Percentiles rank a stretch among this genome's conserved stretches.
Evolutionary conservation across 2,329 filamentous ascomycete genomes (phyloP).

Genomic region (Xylaria sp.): DNA sequence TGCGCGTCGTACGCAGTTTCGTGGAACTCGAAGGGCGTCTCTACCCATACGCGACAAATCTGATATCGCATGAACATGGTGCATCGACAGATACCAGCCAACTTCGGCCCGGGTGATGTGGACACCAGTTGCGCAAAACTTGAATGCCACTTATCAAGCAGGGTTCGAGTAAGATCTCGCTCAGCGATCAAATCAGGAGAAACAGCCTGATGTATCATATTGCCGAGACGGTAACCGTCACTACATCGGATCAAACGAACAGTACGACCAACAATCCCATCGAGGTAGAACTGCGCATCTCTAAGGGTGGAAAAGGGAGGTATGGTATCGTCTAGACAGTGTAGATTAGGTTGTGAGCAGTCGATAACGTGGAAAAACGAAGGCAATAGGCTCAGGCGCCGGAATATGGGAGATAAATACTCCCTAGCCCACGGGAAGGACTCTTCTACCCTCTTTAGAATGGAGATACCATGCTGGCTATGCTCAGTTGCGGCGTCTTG

Average conservation of each 20-base stretch:
- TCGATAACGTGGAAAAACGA: slow-evolving; percentile 51
- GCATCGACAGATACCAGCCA: slow-evolving; percentile 18
- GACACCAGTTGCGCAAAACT: slow-evolving; percentile 42
- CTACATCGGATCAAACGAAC: slow-evolving; percentile 47
- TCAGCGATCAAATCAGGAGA: slow-evolving; percentile 39
- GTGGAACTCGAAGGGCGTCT: slow-evolving; percentile 43
- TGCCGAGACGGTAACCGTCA: slow-evolving; percentile 45
- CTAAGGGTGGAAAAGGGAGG: slow-evolving; percentile 40
- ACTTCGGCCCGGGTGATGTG: neutral
- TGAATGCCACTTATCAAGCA: slow-evolving; percentile 47
- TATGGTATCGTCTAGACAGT: slow-evolving; percentile 41
- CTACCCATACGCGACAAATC: slow-evolving; percentile 50
- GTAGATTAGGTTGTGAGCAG: slow-evolving; percentile 37
- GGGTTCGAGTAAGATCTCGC: slow-evolving; percentile 37
- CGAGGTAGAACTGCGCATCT: slow-evolving; percentile 49
- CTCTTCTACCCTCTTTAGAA: slow-evolving; percentile 48
- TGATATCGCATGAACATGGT: slow-evolving; percentile 48
- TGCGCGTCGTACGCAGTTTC: slow-evolving; percentile 52
- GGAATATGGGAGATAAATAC: slow-evolving; percentile 52
- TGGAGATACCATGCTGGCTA: slow-evolving; percentile 52
- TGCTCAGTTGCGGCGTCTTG: slow-evolving; percentile 51
- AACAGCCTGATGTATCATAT: slow-evolving; percentile 30
- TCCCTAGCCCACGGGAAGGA: slow-evolving; percentile 47
- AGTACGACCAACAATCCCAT: slow-evolving; percentile 44
- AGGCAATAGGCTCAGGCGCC: slow-evolving; percentile 53